phyloP scores from a whole-genome alignment of 805 yeast genomes.

The Lipomyces mesembrius region DNA sequence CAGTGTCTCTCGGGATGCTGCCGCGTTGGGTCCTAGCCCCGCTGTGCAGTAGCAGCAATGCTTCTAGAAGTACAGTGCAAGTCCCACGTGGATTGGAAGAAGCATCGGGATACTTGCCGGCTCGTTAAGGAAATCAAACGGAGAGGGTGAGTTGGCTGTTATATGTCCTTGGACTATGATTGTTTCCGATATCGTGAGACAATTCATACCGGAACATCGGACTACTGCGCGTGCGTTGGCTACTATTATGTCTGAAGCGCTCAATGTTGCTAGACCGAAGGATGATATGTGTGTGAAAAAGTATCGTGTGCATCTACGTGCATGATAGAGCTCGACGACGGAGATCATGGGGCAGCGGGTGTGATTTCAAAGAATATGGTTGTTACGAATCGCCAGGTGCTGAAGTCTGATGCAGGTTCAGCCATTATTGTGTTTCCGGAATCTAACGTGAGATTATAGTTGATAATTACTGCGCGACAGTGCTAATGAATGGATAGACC shows the following conservation, averaged over 20 bases:
- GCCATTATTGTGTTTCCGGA: neutral
- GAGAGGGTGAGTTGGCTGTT: conserved; percentile 26
- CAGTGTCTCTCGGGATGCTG: too few species aligned
- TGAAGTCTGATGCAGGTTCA: neutral
- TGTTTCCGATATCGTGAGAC: conserved; percentile 6
- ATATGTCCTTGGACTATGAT: conserved; percentile 23
- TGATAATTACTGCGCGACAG: neutral
- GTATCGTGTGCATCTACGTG: conserved; percentile 15
- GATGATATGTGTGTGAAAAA: neutral
- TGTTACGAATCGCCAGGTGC: conserved; percentile 26
- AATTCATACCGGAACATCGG: neutral
- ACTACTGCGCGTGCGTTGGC: neutral
- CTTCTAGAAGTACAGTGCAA: too few species aligned
- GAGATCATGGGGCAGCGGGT: conserved; percentile 28
- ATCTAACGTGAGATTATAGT: neutral
- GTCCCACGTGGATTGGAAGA: neutral
- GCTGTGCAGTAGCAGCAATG: too few species aligned
- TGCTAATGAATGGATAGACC: neutral
- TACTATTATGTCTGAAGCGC: neutral
- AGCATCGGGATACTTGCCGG: conserved; percentile 22
- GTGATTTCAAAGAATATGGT: conserved; percentile 8
- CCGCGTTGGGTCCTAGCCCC: too few species aligned
- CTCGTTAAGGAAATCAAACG: conserved; percentile 12
- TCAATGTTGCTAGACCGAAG: neutral
- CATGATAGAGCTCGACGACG: neutral